Conservation (phyloP, 2,329 filamentous ascomycete species). For the Elsinoe perseae region DNA sequence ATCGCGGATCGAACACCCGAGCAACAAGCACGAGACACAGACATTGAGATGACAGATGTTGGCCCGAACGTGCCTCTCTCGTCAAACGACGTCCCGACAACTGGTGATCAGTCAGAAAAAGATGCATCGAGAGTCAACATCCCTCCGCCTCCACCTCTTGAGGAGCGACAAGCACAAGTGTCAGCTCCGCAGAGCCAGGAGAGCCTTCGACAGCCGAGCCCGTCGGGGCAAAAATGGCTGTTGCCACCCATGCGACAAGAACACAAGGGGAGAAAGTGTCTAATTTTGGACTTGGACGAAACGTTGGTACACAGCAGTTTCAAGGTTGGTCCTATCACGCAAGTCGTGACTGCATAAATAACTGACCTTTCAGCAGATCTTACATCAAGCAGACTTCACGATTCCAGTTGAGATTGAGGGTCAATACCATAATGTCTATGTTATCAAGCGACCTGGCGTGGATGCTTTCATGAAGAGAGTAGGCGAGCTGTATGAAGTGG, state of each 20-base stretch:
- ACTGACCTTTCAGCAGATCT: conserved; percentile 55
- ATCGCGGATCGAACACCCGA: conserved; percentile 45
- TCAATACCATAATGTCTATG: conserved; percentile 98
- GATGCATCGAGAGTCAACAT: conserved; percentile 40
- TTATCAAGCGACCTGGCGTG: conserved; percentile 97
- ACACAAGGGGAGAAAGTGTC: conserved; percentile 80
- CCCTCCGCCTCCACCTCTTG: conserved; percentile 50
- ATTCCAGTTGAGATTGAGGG: conserved; percentile 99
- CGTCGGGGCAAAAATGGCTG: conserved; percentile 55
- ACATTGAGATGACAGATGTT: conserved; percentile 59
- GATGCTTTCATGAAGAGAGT: conserved; percentile 99
- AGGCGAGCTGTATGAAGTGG: conserved; percentile 94
- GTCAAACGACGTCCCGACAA: conserved; percentile 40
- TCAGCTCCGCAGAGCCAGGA: conserved; percentile 12
- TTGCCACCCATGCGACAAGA: conserved; percentile 74
- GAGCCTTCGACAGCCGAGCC: conserved; percentile 29
- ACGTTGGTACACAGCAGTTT: conserved; percentile 98
- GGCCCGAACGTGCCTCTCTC: conserved; percentile 41
- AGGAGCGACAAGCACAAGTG: conserved; percentile 33
- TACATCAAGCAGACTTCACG: conserved; percentile 97
- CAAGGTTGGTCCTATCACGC: conserved; percentile 56
- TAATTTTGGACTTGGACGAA: conserved; percentile 92
- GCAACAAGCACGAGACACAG: conserved; percentile 44
- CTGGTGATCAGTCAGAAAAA: conserved; percentile 24
- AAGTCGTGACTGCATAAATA: background rate